phyloP scores from a whole-genome alignment of 1,284 basidiomycete genomes.

The Pisolithus thermaeus region DNA sequence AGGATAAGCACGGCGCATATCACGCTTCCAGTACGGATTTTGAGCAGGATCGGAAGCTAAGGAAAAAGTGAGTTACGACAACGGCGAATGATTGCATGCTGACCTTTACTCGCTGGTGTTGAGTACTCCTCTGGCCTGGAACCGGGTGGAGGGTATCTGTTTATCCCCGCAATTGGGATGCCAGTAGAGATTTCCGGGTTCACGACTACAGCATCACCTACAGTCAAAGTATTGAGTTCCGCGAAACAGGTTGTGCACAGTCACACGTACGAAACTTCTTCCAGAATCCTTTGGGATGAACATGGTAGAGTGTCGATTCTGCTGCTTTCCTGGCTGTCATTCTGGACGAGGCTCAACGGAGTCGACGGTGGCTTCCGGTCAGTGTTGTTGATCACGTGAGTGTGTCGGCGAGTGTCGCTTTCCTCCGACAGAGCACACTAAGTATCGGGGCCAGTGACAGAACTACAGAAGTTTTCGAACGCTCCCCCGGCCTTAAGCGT shows the following conservation, averaged over 20 bases:
- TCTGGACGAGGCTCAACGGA: background rate
- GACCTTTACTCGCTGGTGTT: slow-evolving; percentile 84
- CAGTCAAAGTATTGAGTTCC: slow-evolving; percentile 7
- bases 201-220: slow-evolving; percentile 71
- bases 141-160: slow-evolving; percentile 83
- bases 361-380: background rate
- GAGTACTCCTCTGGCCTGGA: slow-evolving; percentile 83
- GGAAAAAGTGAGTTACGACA: slow-evolving; percentile 3
- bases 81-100: slow-evolving; percentile 15
- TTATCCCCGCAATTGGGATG: slow-evolving; percentile 68
- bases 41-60: slow-evolving; percentile 76
- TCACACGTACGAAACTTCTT: slow-evolving; percentile 78
- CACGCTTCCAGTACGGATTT: slow-evolving; percentile 93
- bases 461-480: too few species aligned
- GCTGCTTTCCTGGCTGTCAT: slow-evolving; percentile 74
- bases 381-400: background rate
- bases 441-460: too few species aligned
- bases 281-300: slow-evolving; percentile 86
- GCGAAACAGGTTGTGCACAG: slow-evolving; percentile 1
- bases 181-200: slow-evolving; percentile 92
- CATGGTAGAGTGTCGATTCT: slow-evolving; percentile 84
- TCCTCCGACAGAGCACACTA: too few species aligned
- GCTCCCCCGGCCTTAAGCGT: too few species aligned
- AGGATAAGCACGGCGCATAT: slow-evolving; percentile 88
- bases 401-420: too few species aligned